phyloP scores from a whole-genome alignment of 768 basidiomycete genomes.

The Boletus pseudo-olivaceus region DNA sequence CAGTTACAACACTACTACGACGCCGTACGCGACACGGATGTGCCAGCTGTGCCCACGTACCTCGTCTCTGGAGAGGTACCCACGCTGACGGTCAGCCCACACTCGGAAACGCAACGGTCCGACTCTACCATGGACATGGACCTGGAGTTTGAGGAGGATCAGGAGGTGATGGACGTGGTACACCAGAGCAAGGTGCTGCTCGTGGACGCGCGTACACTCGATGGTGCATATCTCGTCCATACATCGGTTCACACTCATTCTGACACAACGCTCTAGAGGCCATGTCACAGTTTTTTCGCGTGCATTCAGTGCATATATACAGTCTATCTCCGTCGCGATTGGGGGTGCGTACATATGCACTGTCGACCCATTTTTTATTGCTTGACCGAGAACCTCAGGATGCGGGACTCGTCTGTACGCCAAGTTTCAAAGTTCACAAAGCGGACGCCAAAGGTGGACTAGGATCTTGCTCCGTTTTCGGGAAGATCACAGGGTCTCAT shows the following conservation, averaged over 20 bases:
- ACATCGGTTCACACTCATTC: neutral
- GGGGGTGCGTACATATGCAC: conserved; percentile 30
- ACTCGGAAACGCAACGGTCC: neutral
- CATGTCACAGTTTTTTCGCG: conserved; percentile 47
- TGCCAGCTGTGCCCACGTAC: conserved; percentile 56
- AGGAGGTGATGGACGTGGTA: conserved; percentile 42
- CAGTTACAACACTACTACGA: conserved; percentile 60
- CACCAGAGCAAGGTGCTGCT: conserved; percentile 49
- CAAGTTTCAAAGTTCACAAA: conserved; percentile 29
- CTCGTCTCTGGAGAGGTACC: conserved; percentile 57
- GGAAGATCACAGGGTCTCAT: conserved; percentile 44
- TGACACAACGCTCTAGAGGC: conserved; percentile 37
- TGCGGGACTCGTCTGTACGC: conserved; percentile 38
- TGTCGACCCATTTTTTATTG: neutral
- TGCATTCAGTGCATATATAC: conserved; percentile 65
- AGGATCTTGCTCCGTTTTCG: conserved; percentile 21
- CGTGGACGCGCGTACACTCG: conserved; percentile 60
- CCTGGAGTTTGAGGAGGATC: conserved; percentile 38
- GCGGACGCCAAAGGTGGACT: conserved; percentile 30
- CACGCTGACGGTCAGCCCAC: conserved; percentile 12
- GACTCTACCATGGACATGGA: conserved; percentile 31
- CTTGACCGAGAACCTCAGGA: conserved; percentile 35
- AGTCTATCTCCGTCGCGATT: conserved; percentile 65
- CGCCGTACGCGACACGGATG: conserved; percentile 35
- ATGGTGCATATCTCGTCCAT: conserved; percentile 42